phyloP scores from a whole-genome alignment of 331 rosid genomes.

The Telfairia occidentalis region DNA sequence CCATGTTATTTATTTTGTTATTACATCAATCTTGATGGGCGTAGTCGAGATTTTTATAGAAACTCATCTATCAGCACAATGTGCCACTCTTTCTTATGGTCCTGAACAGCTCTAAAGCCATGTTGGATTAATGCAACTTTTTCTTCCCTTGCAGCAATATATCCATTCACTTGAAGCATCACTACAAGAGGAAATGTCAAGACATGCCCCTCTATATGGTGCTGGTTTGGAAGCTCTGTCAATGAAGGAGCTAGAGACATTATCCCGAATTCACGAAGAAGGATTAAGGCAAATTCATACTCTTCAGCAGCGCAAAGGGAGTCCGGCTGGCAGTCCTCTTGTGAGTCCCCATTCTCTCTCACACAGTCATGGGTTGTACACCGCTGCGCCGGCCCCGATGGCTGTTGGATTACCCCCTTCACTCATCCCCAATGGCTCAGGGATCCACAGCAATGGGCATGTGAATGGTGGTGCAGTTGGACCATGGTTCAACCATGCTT shows the following conservation, averaged over 20 bases:
- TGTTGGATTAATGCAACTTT: constrained; percentile 17
- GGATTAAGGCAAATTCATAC: constrained; percentile 91
- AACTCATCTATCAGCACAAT: neutral
- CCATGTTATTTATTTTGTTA: neutral
- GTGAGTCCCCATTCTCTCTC: constrained; percentile 69
- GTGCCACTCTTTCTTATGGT: neutral
- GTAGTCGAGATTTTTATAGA: neutral
- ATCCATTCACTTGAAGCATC: constrained; percentile 85
- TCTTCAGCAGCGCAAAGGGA: constrained; percentile 76
- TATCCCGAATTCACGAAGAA: constrained; percentile 86
- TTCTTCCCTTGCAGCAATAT: constrained; percentile 65
- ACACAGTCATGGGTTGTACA: constrained; percentile 64
- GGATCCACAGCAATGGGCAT: constrained; percentile 86
- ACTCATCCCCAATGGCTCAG: constrained; percentile 60
- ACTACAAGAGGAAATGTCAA: constrained; percentile 93
- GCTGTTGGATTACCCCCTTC: constrained; percentile 60
- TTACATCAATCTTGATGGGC: neutral
- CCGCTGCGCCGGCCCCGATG: constrained; percentile 43
- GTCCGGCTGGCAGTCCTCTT: constrained; percentile 65
- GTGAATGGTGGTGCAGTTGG: constrained; percentile 88
- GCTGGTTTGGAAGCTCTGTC: constrained; percentile 94
- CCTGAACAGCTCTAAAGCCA: neutral
- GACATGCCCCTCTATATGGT: constrained; percentile 92
- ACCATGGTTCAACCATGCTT: constrained; percentile 86
- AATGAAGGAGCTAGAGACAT: constrained; percentile 83